Percentiles rank a stretch among this genome's conserved stretches.
These are phyloP conservation scores for Pythium sp. DNA, from an alignment of 352 stramenopile species.

Conservation along the genomic window DNA sequence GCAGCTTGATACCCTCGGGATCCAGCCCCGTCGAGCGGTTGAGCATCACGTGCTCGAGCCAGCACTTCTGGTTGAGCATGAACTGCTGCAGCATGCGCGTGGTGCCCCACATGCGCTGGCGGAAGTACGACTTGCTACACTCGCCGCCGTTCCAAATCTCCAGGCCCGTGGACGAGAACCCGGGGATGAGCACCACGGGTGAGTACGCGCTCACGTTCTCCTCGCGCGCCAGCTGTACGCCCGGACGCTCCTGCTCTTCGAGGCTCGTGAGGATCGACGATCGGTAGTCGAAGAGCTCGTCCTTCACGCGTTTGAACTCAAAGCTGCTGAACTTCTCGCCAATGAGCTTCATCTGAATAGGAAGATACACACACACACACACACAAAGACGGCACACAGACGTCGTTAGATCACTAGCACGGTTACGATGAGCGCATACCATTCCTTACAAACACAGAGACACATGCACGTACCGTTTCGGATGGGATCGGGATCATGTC, in stretches of 20 bases:
- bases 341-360: constrained; percentile 36
- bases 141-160: constrained; percentile 93
- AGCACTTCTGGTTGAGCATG: constrained; percentile 90
- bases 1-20: constrained; percentile 74
- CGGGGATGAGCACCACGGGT: constrained; percentile 90
- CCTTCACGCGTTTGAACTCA: constrained; percentile 60
- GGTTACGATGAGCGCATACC: neutral
- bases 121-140: constrained; percentile 87
- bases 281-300: constrained; percentile 70
- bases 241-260: constrained; percentile 40
- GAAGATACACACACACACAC: neutral
- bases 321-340: constrained; percentile 60
- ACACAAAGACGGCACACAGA: neutral
- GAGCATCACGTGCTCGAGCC: constrained; percentile 91
- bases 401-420: neutral
- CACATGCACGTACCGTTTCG: constrained; percentile 23
- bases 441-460: neutral
- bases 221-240: constrained; percentile 40
- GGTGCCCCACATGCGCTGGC: constrained; percentile 92
- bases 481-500: constrained; percentile 38
- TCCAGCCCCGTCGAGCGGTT: constrained; percentile 89
- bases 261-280: constrained; percentile 30
- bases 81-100: constrained; percentile 87
- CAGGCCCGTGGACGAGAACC: constrained; percentile 92
- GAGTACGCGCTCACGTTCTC: constrained; percentile 57